Conservation (phyloP, 176 grass and related monocot species). For the maize (Zea mays) region DNA sequence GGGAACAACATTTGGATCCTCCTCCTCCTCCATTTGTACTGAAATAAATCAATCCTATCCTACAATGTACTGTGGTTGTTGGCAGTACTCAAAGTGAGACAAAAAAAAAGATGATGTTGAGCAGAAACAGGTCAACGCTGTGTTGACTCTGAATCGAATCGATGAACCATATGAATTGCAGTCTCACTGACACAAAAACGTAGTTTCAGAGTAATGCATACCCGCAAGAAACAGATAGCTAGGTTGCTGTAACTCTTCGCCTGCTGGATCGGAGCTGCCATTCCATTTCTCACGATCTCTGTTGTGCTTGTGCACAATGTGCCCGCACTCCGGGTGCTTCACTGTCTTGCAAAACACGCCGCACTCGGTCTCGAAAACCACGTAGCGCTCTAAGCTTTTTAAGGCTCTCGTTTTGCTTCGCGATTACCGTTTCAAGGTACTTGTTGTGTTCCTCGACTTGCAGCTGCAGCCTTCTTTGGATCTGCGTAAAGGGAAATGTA, state of each 20-base stretch:
- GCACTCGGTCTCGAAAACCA: conserved; percentile 6
- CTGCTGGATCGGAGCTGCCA: too few species aligned
- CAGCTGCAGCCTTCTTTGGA: conserved; percentile 80
- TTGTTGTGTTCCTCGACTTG: conserved; percentile 82
- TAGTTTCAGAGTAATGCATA: neutral
- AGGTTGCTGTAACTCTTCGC: neutral
- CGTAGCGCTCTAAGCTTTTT: conserved; percentile 45
- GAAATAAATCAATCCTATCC: neutral
- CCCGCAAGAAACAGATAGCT: neutral
- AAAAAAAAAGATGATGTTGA: neutral
- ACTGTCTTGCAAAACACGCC: neutral
- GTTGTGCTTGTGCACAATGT: conserved; percentile 23
- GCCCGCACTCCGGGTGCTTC: conserved; percentile 12
- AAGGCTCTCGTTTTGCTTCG: conserved; percentile 58
- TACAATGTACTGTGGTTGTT: neutral
- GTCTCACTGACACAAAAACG: neutral
- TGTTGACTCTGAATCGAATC: neutral
- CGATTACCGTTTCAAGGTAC: conserved; percentile 70
- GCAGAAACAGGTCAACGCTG: neutral
- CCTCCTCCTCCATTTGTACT: neutral
- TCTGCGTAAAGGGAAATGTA: conserved; percentile 20
- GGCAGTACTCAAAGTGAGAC: neutral
- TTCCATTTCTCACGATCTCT: neutral
- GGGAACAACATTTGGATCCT: neutral
- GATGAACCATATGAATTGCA: neutral